Evolutionary conservation across 208 protist genomes (phyloP).

Genomic region (Herpetomonas tarakana): DNA sequence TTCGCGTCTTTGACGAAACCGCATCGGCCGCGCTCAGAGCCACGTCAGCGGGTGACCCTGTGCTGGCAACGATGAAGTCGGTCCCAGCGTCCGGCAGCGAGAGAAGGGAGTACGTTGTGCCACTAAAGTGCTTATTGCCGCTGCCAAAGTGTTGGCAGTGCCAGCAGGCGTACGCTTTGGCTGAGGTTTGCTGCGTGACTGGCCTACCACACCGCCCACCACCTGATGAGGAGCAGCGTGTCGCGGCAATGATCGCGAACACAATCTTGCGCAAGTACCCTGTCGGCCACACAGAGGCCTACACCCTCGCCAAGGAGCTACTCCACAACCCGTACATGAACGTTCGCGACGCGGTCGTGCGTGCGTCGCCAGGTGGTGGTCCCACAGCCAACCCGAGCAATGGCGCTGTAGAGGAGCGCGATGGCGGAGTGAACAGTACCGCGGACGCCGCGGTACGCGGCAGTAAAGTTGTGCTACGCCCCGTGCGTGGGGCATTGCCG

Average conservation of each 20-base stretch:
- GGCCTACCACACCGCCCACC: conserved; percentile 24
- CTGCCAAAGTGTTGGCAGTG: conserved; percentile 45
- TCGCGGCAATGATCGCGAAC: conserved; percentile 29
- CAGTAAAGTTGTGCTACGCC: too few relatives aligned
- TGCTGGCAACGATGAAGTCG: too few relatives aligned
- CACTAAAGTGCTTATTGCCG: conserved; percentile 35
- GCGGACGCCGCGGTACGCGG: too few relatives aligned
- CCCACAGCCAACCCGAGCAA: conserved; percentile 3
- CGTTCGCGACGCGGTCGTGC: too few relatives aligned
- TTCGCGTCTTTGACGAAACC: too few relatives aligned
- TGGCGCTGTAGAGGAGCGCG: background rate
- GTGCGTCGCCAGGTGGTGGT: too few relatives aligned
- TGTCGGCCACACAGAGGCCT: conserved; percentile 8
- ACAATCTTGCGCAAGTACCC: conserved; percentile 6
- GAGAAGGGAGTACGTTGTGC: too few relatives aligned
- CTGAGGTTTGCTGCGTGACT: conserved; percentile 16
- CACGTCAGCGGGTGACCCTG: too few relatives aligned
- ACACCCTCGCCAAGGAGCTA: conserved; percentile 12
- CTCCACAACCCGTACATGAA: conserved; percentile 1
- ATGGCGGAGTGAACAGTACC: too few relatives aligned
- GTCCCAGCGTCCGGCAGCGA: too few relatives aligned
- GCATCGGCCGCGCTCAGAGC: too few relatives aligned
- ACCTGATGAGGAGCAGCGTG: conserved; percentile 29
- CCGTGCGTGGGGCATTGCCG: too few relatives aligned
- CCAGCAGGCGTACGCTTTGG: conserved; percentile 25